Evolutionary conservation across 257 asterid species (phyloP).

Genomic region (Echium plantagineum): DNA sequence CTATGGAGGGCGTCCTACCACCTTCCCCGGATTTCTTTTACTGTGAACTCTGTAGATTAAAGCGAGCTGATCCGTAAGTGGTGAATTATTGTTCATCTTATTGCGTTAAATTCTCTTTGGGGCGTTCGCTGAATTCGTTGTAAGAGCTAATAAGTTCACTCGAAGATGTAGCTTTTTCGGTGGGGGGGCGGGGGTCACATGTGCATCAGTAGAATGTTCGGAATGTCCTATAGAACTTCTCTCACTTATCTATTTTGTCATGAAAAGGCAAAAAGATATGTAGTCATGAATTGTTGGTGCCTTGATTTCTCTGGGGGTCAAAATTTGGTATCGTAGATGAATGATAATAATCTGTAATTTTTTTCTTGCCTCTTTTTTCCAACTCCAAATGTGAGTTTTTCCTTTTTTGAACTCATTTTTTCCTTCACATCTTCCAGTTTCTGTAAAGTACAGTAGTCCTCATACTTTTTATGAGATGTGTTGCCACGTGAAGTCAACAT

Average conservation of each 20-base stretch:
- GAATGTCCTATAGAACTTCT: too few relatives aligned
- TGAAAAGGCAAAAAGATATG: too few relatives aligned
- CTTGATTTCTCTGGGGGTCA: neutral
- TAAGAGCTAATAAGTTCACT: neutral
- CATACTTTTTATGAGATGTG: neutral
- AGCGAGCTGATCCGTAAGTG: conserved; percentile 97
- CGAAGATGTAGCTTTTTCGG: neutral
- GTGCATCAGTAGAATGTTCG: too few relatives aligned
- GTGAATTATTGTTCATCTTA: conserved; percentile 1
- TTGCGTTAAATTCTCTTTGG: neutral
- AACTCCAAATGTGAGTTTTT: neutral
- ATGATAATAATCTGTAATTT: neutral
- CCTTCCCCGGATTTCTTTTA: conserved; percentile 61
- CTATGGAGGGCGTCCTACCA: conserved; percentile 58
- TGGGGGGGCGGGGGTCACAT: neutral
- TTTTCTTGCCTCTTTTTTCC: neutral
- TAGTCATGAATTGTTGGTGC: neutral
- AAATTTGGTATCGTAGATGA: neutral
- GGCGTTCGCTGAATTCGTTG: neutral
- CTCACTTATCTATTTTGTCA: too few relatives aligned
- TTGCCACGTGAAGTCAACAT: neutral
- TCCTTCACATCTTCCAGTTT: neutral
- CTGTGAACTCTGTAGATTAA: conserved; percentile 89
- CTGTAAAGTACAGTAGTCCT: neutral
- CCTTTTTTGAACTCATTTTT: neutral